Conservation (phyloP, 805 yeast species). For the Maudiozyma turicensis region DNA sequence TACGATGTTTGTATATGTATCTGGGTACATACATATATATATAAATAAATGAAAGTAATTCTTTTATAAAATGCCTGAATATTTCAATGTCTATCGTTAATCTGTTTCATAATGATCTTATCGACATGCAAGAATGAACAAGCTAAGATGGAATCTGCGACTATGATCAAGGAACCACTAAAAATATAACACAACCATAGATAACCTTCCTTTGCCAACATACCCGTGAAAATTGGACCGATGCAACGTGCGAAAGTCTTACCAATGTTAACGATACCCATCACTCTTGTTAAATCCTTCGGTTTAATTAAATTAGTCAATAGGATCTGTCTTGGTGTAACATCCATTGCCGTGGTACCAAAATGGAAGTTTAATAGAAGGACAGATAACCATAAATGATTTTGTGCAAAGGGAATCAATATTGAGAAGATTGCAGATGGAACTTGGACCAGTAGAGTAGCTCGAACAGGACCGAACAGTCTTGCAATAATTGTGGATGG, state of each 20-base stretch:
- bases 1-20: too few relatives aligned
- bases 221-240: conserved; percentile 76
- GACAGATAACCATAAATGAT: conserved; percentile 36
- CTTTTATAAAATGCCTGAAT: too few relatives aligned
- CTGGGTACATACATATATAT: too few relatives aligned
- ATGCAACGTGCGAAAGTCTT: conserved; percentile 77
- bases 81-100: conserved; percentile 3
- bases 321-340: conserved; percentile 80
- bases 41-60: too few relatives aligned
- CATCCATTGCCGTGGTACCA: conserved; percentile 74
- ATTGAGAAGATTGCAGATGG: conserved; percentile 66
- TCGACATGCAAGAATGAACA: conserved; percentile 29
- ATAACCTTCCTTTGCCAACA: conserved; percentile 43
- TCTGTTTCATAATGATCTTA: conserved; percentile 18
- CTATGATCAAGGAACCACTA: conserved; percentile 38
- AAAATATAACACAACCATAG: conserved; percentile 45
- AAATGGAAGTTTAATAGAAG: conserved; percentile 44
- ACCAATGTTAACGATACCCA: conserved; percentile 81
- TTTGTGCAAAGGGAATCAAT: conserved; percentile 39
- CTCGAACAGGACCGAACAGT: conserved; percentile 64
- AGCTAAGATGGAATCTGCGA: conserved; percentile 29
- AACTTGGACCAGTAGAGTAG: conserved; percentile 63
- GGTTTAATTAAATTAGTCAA: conserved; percentile 57
- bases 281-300: conserved; percentile 58
- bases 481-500: conserved; percentile 69